phyloP scores from a whole-genome alignment of 2,329 filamentous ascomycete species.

The Eutypella sp. region DNA sequence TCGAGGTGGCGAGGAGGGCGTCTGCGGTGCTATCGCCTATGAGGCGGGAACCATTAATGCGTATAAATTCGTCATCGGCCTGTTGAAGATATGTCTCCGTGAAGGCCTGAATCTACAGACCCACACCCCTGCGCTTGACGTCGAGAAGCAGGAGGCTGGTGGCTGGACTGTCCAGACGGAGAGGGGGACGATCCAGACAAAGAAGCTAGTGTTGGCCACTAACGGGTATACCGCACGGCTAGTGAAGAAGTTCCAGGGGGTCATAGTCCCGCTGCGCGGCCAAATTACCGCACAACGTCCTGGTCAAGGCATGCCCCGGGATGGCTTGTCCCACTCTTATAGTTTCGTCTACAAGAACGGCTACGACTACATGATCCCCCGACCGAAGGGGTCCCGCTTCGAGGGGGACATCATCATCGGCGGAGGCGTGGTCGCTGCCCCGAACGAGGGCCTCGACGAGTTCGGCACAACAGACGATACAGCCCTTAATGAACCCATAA shows the following conservation, averaged over 20 bases:
- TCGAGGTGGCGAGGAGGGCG: slow-evolving; percentile 22
- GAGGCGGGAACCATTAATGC: slow-evolving; percentile 36
- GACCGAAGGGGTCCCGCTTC: slow-evolving; percentile 38
- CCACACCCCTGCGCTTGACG: slow-evolving; percentile 37
- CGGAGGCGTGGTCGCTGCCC: slow-evolving; percentile 45
- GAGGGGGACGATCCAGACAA: slow-evolving; percentile 36
- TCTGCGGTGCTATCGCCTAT: slow-evolving; percentile 44
- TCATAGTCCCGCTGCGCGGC: slow-evolving; percentile 45
- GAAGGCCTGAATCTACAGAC: slow-evolving; percentile 48
- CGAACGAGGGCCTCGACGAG: slow-evolving; percentile 38
- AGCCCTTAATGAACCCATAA: slow-evolving; percentile 43
- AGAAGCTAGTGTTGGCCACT: slow-evolving; percentile 45
- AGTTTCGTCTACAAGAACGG: slow-evolving; percentile 56
- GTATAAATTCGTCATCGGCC: slow-evolving; percentile 35
- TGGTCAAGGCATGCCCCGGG: slow-evolving; percentile 29
- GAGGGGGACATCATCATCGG: slow-evolving; percentile 57
- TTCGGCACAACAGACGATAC: slow-evolving; percentile 55
- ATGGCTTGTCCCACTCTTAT: slow-evolving; percentile 46
- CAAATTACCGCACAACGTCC: slow-evolving; percentile 42
- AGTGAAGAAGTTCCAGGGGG: slow-evolving; percentile 37
- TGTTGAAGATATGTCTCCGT: slow-evolving; percentile 39
- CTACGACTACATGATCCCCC: slow-evolving; percentile 64
- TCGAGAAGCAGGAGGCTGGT: slow-evolving; percentile 13
- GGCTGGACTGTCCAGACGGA: slow-evolving; percentile 37
- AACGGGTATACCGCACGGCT: slow-evolving; percentile 48